These are phyloP conservation scores for Ogataea trehalophila DNA, from an alignment of 805 yeast genomes.

Conservation along the genomic window DNA sequence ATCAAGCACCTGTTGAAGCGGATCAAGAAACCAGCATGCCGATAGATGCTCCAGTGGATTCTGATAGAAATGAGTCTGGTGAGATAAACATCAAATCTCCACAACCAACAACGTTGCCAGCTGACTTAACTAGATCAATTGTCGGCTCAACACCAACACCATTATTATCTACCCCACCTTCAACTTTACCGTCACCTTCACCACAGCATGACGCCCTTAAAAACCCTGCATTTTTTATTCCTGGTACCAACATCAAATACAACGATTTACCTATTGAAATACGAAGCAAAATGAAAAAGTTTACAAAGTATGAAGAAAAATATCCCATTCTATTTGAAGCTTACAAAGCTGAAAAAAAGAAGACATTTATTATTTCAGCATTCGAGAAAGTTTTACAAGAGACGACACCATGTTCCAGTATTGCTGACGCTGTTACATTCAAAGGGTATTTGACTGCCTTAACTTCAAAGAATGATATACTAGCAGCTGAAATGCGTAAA, in stretches of 20 bases:
- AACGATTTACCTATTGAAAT: slow-evolving; percentile 52
- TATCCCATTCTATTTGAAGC: slow-evolving; percentile 84
- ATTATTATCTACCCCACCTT: slow-evolving; percentile 2
- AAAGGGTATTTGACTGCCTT: slow-evolving; percentile 66
- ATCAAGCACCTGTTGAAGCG: neutral
- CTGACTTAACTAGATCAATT: neutral
- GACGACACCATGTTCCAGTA: slow-evolving; percentile 71
- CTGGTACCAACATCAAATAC: slow-evolving; percentile 29
- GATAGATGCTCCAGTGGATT: neutral
- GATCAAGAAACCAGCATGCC: neutral
- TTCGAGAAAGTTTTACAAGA: slow-evolving; percentile 75
- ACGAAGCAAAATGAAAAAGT: slow-evolving; percentile 62
- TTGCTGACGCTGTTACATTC: slow-evolving; percentile 66
- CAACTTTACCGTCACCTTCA: slow-evolving; percentile 11
- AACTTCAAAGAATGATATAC: slow-evolving; percentile 52
- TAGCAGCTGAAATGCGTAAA: slow-evolving; percentile 61
- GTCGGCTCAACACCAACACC: neutral
- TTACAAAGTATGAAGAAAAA: slow-evolving; percentile 82
- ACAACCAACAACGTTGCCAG: neutral
- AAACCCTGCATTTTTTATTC: slow-evolving; percentile 7
- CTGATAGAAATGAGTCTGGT: neutral
- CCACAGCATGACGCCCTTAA: neutral
- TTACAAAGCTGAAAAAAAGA: slow-evolving; percentile 73
- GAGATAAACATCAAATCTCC: too few relatives aligned
- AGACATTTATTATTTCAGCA: slow-evolving; percentile 48